Evolutionary conservation across 2,329 filamentous ascomycete species (phyloP).

Genomic region (Ceratocystis eucalypticola): DNA sequence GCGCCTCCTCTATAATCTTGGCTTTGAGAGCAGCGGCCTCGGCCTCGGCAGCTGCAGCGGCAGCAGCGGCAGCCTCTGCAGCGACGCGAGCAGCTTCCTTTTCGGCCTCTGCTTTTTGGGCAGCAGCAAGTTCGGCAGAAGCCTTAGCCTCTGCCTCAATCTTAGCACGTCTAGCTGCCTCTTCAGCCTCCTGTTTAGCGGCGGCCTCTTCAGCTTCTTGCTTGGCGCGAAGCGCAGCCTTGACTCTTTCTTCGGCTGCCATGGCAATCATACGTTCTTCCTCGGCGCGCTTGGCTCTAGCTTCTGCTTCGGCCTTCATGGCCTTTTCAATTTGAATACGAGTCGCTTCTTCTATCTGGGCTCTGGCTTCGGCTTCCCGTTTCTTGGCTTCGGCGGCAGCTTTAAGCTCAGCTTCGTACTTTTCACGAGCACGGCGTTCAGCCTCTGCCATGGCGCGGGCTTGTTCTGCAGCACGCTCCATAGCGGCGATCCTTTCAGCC

Average conservation of each 20-base stretch:
- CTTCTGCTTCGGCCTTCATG: slow-evolving; percentile 23
- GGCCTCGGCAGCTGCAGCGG: slow-evolving; percentile 35
- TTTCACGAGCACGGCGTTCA: slow-evolving; percentile 29
- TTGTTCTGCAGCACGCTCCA: slow-evolving; percentile 28
- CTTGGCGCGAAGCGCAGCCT: slow-evolving; percentile 27
- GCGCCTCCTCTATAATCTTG: slow-evolving; percentile 43
- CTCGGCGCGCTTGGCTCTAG: slow-evolving; percentile 22
- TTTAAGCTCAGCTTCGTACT: slow-evolving; percentile 23
- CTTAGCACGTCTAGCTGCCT: slow-evolving; percentile 22
- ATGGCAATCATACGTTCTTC: slow-evolving; percentile 19
- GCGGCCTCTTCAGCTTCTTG: slow-evolving; percentile 28
- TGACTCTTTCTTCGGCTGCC: slow-evolving; percentile 20
- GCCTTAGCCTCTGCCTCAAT: slow-evolving; percentile 22
- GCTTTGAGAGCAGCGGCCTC: slow-evolving; percentile 40
- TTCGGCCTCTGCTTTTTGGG: slow-evolving; percentile 27
- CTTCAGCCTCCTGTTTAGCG: slow-evolving; percentile 20
- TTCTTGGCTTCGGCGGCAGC: slow-evolving; percentile 23
- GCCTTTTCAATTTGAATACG: slow-evolving; percentile 18
- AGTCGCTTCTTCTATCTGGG: slow-evolving; percentile 23
- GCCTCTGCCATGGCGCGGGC: slow-evolving; percentile 27
- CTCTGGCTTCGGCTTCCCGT: slow-evolving; percentile 23
- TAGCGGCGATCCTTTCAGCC: slow-evolving; percentile 32
- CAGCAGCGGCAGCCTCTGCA: slow-evolving; percentile 27
- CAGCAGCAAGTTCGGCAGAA: slow-evolving; percentile 30
- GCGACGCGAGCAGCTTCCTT: slow-evolving; percentile 29